These are phyloP conservation scores for Phalaenopsis aphrodite DNA, from an alignment of 106 monocot species.

Conservation along the genomic window DNA sequence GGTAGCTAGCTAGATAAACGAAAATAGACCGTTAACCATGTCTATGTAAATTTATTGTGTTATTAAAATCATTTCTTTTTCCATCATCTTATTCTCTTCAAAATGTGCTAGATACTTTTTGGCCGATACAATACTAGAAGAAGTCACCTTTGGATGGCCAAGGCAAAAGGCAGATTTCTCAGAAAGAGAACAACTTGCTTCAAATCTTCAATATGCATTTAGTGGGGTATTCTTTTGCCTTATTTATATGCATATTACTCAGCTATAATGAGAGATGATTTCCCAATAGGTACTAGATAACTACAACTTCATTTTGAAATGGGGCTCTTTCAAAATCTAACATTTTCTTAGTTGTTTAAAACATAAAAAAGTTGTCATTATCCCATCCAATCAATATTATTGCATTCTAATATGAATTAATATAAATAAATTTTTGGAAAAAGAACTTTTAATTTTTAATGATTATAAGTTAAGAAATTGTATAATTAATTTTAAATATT, in stretches of 20 bases:
- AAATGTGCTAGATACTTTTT: conserved; percentile 62
- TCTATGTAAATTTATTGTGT: not conserved
- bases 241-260: too few species aligned
- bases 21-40: not conserved
- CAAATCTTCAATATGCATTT: conserved; percentile 73
- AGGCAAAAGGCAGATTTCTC: conserved; percentile 53
- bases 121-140: conserved; percentile 84
- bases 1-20: not conserved
- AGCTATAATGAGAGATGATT: too few species aligned
- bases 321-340: not conserved
- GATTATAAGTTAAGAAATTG: too few species aligned
- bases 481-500: too few species aligned
- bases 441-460: too few species aligned
- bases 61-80: not conserved
- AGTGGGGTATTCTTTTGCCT: conserved; percentile 45
- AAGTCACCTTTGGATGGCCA: conserved; percentile 98
- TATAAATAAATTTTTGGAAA: too few species aligned
- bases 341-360: not conserved
- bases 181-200: conserved; percentile 53
- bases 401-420: too few species aligned
- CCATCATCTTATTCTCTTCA: not conserved
- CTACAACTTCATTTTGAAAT: too few species aligned
- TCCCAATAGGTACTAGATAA: too few species aligned
- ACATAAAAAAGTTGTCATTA: too few species aligned
- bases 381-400: too few species aligned